These are phyloP conservation scores for Phialophora verrucosa DNA, from an alignment of 2,329 filamentous ascomycete species.

Conservation along the genomic window DNA sequence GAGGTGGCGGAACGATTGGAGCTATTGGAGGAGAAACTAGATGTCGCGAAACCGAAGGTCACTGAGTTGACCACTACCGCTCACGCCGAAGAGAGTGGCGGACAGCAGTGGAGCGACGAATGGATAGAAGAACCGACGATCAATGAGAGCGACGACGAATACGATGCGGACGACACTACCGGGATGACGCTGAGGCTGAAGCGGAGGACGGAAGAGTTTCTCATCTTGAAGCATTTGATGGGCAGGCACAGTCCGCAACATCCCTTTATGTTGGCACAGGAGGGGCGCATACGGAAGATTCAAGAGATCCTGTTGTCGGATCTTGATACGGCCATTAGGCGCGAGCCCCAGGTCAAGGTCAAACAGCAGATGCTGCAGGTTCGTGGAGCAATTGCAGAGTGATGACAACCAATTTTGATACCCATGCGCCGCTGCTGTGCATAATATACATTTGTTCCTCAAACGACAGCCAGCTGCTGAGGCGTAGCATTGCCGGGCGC, in stretches of 20 bases:
- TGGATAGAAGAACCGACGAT: constrained; percentile 44
- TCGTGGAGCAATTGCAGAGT: constrained; percentile 29
- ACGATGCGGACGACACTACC: constrained; percentile 45
- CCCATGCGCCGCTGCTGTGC: constrained; percentile 20
- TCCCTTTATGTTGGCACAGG: constrained; percentile 67
- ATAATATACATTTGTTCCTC: constrained; percentile 44
- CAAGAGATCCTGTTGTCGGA: constrained; percentile 69
- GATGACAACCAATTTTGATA: constrained; percentile 11
- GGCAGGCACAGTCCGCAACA: constrained; percentile 61
- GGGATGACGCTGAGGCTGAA: constrained; percentile 41
- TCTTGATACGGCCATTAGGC: constrained; percentile 66
- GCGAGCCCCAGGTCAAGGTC: constrained; percentile 51
- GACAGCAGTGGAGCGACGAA: constrained; percentile 46
- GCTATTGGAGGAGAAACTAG: constrained; percentile 71
- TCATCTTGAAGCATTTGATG: constrained; percentile 60
- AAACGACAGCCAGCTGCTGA: constrained; percentile 28
- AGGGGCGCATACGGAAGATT: constrained; percentile 61
- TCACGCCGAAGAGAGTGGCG: constrained; percentile 37
- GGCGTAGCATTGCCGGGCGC: constrained; percentile 25
- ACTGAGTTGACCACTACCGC: constrained; percentile 33
- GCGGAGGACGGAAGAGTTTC: constrained; percentile 63
- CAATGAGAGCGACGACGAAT: constrained; percentile 45
- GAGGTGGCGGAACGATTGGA: constrained; percentile 54
- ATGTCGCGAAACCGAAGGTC: constrained; percentile 61
- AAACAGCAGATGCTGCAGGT: constrained; percentile 37